A percentile compares a stretch with the other conserved stretches of the same genome.
phyloP scores from a whole-genome alignment of 2,329 filamentous ascomycete species.

The Ascomycota sp. region DNA sequence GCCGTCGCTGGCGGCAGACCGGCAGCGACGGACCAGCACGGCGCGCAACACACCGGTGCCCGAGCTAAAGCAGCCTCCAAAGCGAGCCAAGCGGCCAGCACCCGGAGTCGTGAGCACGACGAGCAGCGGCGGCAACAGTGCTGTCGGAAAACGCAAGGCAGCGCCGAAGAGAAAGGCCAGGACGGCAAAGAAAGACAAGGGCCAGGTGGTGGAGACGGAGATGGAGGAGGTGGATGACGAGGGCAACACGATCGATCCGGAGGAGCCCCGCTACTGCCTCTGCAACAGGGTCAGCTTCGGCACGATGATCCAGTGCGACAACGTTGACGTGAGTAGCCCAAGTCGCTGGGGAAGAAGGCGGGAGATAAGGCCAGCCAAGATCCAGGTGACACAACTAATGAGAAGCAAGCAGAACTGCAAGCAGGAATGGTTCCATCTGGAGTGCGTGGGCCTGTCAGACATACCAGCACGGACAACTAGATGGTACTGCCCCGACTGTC shows the following conservation, averaged over 20 bases:
- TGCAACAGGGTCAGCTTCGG: constrained; percentile 68
- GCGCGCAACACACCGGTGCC: constrained; percentile 36
- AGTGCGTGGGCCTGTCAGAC: constrained; percentile 49
- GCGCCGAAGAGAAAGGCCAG: constrained; percentile 45
- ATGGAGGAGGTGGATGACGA: constrained; percentile 46
- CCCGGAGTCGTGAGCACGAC: constrained; percentile 50
- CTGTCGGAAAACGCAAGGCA: constrained; percentile 51
- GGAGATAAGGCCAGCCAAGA: too few species aligned
- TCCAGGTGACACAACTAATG: too few species aligned
- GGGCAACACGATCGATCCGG: constrained; percentile 49
- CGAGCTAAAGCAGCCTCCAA: constrained; percentile 21
- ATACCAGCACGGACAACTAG: constrained; percentile 54
- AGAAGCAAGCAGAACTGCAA: constrained; percentile 38
- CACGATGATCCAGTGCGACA: constrained; percentile 69
- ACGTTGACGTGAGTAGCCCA: constrained; percentile 44
- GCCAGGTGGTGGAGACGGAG: constrained; percentile 19
- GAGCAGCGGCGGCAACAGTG: constrained; percentile 39
- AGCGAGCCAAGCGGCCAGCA: constrained; percentile 48
- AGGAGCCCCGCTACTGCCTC: constrained; percentile 58
- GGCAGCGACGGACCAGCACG: constrained; percentile 34
- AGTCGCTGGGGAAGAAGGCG: too few species aligned
- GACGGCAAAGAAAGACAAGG: constrained; percentile 26
- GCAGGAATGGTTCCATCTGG: constrained; percentile 70
- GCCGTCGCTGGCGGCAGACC: constrained; percentile 27
- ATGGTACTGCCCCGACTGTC: constrained; percentile 71